These are phyloP conservation scores for Syzygium syzygioides DNA, from an alignment of 441 rosid species.

Conservation along the genomic window DNA sequence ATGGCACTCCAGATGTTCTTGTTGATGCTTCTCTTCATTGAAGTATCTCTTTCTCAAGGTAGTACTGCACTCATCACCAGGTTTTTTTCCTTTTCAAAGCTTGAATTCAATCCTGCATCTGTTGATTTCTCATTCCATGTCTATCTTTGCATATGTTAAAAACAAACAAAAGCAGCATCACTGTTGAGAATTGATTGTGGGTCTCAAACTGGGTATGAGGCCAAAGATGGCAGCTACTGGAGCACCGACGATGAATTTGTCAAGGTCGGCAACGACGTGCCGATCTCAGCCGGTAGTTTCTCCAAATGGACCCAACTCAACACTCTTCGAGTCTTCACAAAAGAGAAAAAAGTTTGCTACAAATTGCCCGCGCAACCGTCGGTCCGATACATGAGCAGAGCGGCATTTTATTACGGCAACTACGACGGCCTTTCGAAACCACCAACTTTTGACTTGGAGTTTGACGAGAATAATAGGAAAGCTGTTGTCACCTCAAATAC, in stretches of 20 bases:
- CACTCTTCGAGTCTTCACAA: slow-evolving; percentile 4
- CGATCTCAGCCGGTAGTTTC: not conserved
- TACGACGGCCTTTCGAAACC: slow-evolving; percentile 16
- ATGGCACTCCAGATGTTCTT: not conserved
- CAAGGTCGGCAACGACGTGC: not conserved
- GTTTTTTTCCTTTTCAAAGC: not conserved
- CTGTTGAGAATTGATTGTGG: not conserved
- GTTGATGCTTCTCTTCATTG: not conserved
- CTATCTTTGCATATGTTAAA: not conserved
- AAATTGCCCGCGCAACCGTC: not conserved
- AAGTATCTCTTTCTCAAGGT: not conserved
- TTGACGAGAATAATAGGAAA: slow-evolving; percentile 15
- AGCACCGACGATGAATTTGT: not conserved
- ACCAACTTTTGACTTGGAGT: slow-evolving; percentile 15
- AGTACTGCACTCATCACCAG: not conserved
- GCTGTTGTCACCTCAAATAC: slow-evolving; percentile 7
- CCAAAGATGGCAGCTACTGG: not conserved
- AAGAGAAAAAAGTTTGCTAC: slow-evolving; percentile 10
- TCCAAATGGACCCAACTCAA: not conserved
- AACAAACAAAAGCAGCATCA: not conserved
- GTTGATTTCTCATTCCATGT: not conserved
- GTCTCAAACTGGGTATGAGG: not conserved
- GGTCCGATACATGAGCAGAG: slow-evolving; percentile 4
- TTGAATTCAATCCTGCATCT: not conserved
- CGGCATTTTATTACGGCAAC: slow-evolving; percentile 22